Percentiles rank a stretch among this genome's conserved stretches.
Evolutionary conservation across 2,329 filamentous ascomycete species (phyloP).

Genomic region (Emericellopsis atlantica): DNA sequence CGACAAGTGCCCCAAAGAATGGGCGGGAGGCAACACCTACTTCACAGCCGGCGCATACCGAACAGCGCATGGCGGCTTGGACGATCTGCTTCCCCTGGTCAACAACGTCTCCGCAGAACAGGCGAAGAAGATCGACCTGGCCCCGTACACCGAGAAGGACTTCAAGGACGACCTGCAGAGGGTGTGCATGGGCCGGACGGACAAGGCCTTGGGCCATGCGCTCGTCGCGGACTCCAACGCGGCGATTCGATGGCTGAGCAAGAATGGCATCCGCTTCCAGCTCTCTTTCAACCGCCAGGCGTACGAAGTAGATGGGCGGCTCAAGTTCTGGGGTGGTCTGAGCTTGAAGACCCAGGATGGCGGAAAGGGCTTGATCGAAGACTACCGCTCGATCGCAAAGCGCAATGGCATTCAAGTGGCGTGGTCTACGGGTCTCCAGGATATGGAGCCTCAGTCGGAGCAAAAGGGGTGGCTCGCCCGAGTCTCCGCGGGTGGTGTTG

Average conservation of each 20-base stretch:
- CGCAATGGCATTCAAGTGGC: constrained; percentile 27
- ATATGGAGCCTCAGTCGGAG: constrained; percentile 51
- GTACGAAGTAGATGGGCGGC: constrained; percentile 46
- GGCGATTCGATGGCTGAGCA: constrained; percentile 40
- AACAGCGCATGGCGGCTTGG: constrained; percentile 38
- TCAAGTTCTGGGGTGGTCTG: constrained; percentile 56
- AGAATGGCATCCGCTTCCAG: constrained; percentile 42
- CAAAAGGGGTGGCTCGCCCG: constrained; percentile 40
- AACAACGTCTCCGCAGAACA: constrained; percentile 39
- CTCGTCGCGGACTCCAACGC: constrained; percentile 38
- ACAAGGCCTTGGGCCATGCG: constrained; percentile 30
- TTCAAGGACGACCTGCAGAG: constrained; percentile 44
- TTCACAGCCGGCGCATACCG: constrained; percentile 56
- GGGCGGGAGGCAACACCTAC: constrained; percentile 51
- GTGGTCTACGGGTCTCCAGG: constrained; percentile 46
- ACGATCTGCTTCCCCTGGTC: constrained; percentile 46
- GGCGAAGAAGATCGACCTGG: constrained; percentile 40
- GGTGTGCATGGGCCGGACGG: constrained; percentile 39
- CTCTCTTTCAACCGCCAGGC: constrained; percentile 54
- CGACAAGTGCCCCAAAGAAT: constrained; percentile 44
- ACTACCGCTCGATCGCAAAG: constrained; percentile 29
- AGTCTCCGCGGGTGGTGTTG: constrained; percentile 1
- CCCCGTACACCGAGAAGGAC: constrained; percentile 38
- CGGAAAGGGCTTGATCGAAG: constrained; percentile 43
- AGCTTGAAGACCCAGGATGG: constrained; percentile 45